Conservation (phyloP, 169 alveolate species). For the Plasmodium knowlesi region DNA sequence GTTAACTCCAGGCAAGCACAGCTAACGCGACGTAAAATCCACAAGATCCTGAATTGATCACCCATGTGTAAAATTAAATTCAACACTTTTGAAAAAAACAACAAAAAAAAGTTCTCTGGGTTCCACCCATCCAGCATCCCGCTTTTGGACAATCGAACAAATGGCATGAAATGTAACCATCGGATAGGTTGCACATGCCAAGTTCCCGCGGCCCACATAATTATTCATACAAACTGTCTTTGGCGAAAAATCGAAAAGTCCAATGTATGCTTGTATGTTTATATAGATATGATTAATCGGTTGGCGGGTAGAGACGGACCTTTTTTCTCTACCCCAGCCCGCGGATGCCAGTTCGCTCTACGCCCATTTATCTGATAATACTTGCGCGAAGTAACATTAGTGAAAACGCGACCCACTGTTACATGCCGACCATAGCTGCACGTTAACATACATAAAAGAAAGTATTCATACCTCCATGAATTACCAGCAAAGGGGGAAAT, state of each 20-base stretch:
- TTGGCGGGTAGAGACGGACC: background rate
- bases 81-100: background rate
- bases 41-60: background rate
- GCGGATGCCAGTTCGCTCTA: background rate
- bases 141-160: background rate
- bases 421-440: background rate
- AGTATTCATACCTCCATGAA: background rate
- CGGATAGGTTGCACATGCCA: background rate
- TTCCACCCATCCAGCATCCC: background rate
- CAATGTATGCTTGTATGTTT: background rate
- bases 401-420: background rate
- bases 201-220: background rate
- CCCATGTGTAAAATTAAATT: background rate
- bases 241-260: background rate
- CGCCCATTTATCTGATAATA: background rate
- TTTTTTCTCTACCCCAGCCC: background rate
- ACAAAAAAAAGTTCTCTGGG: background rate
- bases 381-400: background rate
- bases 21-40: background rate
- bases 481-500: background rate
- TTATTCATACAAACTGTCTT: background rate
- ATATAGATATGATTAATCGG: background rate
- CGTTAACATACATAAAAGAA: background rate
- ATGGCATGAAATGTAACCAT: background rate
- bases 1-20: background rate